A percentile compares a stretch with the other conserved stretches of the same genome.
Evolutionary conservation across 768 basidiomycete genomes (phyloP).

Genomic region (Vararia minispora): DNA sequence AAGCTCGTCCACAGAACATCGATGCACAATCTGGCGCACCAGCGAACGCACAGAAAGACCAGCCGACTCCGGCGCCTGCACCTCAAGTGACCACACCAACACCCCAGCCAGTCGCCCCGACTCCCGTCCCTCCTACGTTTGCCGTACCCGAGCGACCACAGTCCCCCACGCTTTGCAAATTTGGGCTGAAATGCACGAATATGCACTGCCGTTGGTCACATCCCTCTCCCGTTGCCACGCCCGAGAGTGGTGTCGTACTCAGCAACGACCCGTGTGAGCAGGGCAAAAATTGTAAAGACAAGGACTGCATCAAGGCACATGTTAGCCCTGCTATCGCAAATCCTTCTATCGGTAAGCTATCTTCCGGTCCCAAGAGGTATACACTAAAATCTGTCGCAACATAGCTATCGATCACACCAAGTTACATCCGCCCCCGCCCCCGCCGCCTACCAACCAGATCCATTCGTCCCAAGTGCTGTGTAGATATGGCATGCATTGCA

Average conservation of each 20-base stretch:
- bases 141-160: slow-evolving; percentile 68
- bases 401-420: slow-evolving; percentile 12
- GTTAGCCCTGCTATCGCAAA: slow-evolving; percentile 77
- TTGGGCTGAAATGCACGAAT: slow-evolving; percentile 83
- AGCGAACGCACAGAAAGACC: slow-evolving; percentile 14
- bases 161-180: slow-evolving; percentile 91
- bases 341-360: slow-evolving; percentile 38
- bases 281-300: slow-evolving; percentile 82
- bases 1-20: slow-evolving; percentile 6
- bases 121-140: slow-evolving; percentile 28
- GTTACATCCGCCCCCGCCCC: slow-evolving; percentile 31
- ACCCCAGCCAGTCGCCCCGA: slow-evolving; percentile 14
- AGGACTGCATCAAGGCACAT: slow-evolving; percentile 87
- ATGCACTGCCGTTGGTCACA: slow-evolving; percentile 85
- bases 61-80: slow-evolving; percentile 12
- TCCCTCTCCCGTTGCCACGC: slow-evolving; percentile 93
- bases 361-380: neutral
- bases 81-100: slow-evolving; percentile 12
- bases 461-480: slow-evolving; percentile 42
- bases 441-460: slow-evolving; percentile 18
- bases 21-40: slow-evolving; percentile 3
- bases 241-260: slow-evolving; percentile 89
- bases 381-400: too few species aligned
- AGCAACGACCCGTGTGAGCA: slow-evolving; percentile 90
- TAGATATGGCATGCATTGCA: slow-evolving; percentile 79